Conservation (phyloP, 2,329 filamentous ascomycete species). For the Fusarium transvaalense region DNA sequence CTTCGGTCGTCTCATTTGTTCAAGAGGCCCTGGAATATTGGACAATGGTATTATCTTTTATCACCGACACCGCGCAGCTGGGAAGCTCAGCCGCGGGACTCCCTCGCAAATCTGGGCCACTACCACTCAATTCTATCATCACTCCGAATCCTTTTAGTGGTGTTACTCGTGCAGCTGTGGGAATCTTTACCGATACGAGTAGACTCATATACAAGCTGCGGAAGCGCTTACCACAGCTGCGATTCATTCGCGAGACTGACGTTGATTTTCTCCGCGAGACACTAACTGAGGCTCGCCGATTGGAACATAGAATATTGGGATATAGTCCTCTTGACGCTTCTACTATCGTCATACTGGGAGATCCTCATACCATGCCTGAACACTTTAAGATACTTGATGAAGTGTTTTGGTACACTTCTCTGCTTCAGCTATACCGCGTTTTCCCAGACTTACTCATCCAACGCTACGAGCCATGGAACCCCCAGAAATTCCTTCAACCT, state of each 20-base stretch:
- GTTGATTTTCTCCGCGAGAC: background rate
- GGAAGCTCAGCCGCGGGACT: background rate
- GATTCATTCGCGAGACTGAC: background rate
- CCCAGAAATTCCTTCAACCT: background rate
- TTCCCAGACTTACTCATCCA: constrained; percentile 5
- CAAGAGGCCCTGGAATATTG: constrained; percentile 7
- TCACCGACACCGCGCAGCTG: constrained; percentile 2
- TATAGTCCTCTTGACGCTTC: constrained; percentile 1
- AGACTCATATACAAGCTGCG: constrained; percentile 7
- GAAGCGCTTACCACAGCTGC: background rate
- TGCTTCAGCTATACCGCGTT: constrained; percentile 4
- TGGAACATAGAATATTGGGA: background rate
- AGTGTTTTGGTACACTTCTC: constrained; percentile 4
- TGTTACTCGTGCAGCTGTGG: constrained; percentile 3
- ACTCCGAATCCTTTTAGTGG: constrained; percentile 7
- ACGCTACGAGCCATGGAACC: constrained; percentile 4
- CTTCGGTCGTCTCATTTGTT: background rate
- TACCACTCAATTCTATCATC: background rate
- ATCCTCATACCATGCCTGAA: background rate
- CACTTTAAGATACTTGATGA: constrained; percentile 5
- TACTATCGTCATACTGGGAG: constrained; percentile 2
- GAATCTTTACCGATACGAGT: constrained; percentile 2
- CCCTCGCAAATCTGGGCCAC: background rate
- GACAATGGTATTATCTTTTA: background rate
- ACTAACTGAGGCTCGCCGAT: background rate